These are phyloP conservation scores for Boletus subparvulus DNA, from an alignment of 768 basidiomycete species.

Conservation along the genomic window DNA sequence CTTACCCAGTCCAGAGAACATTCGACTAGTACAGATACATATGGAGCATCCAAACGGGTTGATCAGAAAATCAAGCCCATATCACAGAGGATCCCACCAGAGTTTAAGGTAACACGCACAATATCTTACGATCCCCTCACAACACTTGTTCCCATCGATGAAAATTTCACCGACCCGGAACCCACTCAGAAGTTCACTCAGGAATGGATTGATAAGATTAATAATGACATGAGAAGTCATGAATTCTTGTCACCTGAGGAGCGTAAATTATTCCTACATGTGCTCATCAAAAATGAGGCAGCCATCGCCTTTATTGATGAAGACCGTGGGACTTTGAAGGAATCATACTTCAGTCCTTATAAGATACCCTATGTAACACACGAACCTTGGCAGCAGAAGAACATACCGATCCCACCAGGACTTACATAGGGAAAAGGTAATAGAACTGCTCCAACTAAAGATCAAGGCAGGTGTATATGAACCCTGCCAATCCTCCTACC, in stretches of 20 bases:
- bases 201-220: not conserved
- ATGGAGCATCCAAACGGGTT: not conserved
- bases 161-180: accelerated
- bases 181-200: not conserved
- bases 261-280: not conserved
- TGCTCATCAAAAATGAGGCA: not conserved
- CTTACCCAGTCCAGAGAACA: too few relatives aligned
- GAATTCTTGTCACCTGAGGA: not conserved
- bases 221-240: not conserved
- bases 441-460: not conserved
- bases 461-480: not conserved
- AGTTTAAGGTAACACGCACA: not conserved
- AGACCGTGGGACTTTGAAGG: not conserved
- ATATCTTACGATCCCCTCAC: not conserved
- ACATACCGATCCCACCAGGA: not conserved
- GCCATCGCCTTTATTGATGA: not conserved
- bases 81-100: not conserved
- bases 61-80: not conserved
- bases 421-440: not conserved
- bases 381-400: not conserved
- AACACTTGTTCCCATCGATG: not conserved
- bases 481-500: too few relatives aligned
- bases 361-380: not conserved
- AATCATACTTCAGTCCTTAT: not conserved
- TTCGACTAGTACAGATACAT: not conserved